These are phyloP conservation scores for Alternaria sp. DNA, from an alignment of 2,329 filamentous ascomycete species.

Conservation along the genomic window DNA sequence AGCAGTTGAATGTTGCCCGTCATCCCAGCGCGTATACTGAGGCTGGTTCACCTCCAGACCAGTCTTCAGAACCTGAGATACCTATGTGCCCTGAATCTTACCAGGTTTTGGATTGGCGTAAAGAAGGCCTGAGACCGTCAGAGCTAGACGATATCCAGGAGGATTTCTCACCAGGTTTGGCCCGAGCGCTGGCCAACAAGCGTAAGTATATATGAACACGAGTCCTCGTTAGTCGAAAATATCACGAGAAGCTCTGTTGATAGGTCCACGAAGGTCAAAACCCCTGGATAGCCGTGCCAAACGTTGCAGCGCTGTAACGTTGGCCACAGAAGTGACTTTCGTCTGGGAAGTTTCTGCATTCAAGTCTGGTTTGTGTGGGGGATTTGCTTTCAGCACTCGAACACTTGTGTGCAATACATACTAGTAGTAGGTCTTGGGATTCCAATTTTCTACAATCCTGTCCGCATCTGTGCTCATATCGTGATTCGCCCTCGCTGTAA, in stretches of 20 bases:
- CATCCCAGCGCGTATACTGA: conserved; percentile 5
- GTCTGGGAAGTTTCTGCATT: background rate
- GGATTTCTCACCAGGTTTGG: background rate
- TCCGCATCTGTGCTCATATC: background rate
- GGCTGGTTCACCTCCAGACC: background rate
- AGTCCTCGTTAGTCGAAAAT: background rate
- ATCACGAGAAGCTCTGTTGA: background rate
- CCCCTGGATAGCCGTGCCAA: background rate
- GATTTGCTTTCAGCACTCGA: background rate
- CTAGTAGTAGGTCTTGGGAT: background rate
- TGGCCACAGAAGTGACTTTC: background rate
- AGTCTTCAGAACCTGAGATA: background rate
- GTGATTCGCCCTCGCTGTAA: background rate
- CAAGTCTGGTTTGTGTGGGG: background rate
- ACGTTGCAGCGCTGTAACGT: background rate
- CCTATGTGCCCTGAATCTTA: background rate
- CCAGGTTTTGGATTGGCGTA: conserved; percentile 8
- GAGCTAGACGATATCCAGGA: background rate
- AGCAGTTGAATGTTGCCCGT: conserved; percentile 2
- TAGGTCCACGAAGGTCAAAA: background rate
- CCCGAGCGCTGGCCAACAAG: background rate
- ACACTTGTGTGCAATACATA: background rate
- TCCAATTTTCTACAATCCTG: background rate
- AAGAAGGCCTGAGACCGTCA: background rate
- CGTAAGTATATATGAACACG: background rate